These are phyloP conservation scores for Cardamine chenopodiifolia DNA, from an alignment of 345 rosid species.

Conservation along the genomic window DNA sequence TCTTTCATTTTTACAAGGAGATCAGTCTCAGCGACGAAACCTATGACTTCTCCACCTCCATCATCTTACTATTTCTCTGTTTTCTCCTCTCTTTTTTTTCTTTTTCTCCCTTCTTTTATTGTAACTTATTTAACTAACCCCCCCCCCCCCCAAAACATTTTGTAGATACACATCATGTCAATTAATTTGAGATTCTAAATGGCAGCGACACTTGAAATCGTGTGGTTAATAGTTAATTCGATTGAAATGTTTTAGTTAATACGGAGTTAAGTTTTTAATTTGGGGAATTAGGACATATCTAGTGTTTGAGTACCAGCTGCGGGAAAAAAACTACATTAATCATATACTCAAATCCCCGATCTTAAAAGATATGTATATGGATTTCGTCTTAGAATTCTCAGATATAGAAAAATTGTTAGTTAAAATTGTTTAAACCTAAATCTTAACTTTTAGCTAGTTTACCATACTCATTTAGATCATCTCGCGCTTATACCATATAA, in stretches of 20 bases:
- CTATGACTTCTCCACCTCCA: slow-evolving; percentile 38
- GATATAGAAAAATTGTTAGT: not conserved
- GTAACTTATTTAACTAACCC: not conserved
- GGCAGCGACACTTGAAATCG: not conserved
- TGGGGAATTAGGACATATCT: not conserved
- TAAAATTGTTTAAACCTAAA: not conserved
- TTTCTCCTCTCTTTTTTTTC: not conserved
- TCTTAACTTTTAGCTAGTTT: not conserved
- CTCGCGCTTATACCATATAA: not conserved
- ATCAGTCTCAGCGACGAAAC: slow-evolving; percentile 31
- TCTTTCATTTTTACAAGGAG: slow-evolving; percentile 6
- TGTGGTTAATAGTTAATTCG: not conserved
- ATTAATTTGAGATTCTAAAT: not conserved
- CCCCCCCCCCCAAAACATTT: not conserved
- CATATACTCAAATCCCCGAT: not conserved
- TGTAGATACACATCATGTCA: not conserved
- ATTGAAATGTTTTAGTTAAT: not conserved
- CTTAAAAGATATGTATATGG: too few relatives aligned
- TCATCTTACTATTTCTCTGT: not conserved
- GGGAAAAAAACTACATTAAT: not conserved
- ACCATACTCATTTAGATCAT: not conserved
- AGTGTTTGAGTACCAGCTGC: not conserved
- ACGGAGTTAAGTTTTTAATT: not conserved
- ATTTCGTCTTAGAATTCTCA: not conserved
- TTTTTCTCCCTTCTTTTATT: not conserved